phyloP scores from a whole-genome alignment of 441 rosid species.

The Arabidopsis lyrata region DNA sequence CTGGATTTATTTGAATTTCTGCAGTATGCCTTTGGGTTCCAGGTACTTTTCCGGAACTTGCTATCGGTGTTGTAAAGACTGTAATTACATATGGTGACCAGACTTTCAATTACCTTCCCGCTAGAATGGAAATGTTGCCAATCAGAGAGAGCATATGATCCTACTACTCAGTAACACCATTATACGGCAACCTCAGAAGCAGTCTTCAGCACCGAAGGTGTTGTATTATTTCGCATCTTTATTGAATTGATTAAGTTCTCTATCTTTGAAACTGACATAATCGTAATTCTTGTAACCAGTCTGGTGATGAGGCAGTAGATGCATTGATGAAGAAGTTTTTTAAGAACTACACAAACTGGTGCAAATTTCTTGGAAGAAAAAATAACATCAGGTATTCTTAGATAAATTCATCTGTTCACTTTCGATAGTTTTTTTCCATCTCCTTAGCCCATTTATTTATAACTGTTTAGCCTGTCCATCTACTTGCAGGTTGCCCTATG shows the following conservation, averaged over 20 bases:
- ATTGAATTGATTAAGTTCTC: slow-evolving; percentile 9
- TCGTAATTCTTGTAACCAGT: slow-evolving; percentile 52
- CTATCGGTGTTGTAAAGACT: slow-evolving; percentile 11
- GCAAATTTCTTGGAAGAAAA: slow-evolving; percentile 84
- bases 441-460: slow-evolving; percentile 31
- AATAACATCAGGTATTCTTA: slow-evolving; percentile 70
- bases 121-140: slow-evolving; percentile 91
- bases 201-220: slow-evolving; percentile 62
- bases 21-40: slow-evolving; percentile 85
- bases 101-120: slow-evolving; percentile 23
- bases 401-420: slow-evolving; percentile 7
- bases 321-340: slow-evolving; percentile 87
- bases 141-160: slow-evolving; percentile 95
- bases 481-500: slow-evolving; percentile 78
- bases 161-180: slow-evolving; percentile 84
- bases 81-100: slow-evolving; percentile 12
- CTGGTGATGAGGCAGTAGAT: slow-evolving; percentile 79
- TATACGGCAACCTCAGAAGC: slow-evolving; percentile 66
- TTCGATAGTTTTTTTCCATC: not conserved
- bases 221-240: slow-evolving; percentile 34
- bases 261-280: slow-evolving; percentile 38
- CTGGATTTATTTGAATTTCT: slow-evolving; percentile 87
- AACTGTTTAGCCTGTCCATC: slow-evolving; percentile 36
- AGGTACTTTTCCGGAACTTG: slow-evolving; percentile 57
- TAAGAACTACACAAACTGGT: slow-evolving; percentile 92